Base-by-base conservation (phyloP, 345 rosid genomes). In the Camelina neglecta region DNA sequence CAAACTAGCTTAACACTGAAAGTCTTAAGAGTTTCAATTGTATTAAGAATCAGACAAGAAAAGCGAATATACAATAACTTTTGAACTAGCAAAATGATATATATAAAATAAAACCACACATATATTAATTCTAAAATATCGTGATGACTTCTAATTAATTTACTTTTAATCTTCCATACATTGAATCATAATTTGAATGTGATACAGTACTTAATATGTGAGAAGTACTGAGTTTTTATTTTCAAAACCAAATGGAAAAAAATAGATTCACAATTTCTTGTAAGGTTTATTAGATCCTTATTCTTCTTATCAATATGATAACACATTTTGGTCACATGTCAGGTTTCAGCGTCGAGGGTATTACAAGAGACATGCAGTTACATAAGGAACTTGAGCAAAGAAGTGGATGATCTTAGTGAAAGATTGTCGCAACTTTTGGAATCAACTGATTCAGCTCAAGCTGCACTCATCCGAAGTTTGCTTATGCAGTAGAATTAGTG, bases 381-480 rank as follows among this genome's bases (percentile, higher is more conserved):
- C 77, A 84, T 89, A 61, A 82, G 78, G 77, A 84, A 71, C 50
- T 77, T 89, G 65, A 82, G 82, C 11, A 78, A 71, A 58, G 90
- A 89, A 78, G 85, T 80, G 38, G 84, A 84, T 77, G 87, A 79
- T 21, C 81, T 89, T 26, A 87, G 94, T 69, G 88, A 76, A 75
- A 81, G 81, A 78, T 71, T 89, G 45, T 81, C 86, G 42, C 73
- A 79, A 49, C 64, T 80, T 60, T 74, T 89, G 79, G 86, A 75
- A 69, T 83, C 90, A 36, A 33, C 58, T 57, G 81, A 85, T 65
- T 84, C 87, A 59, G 88, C 83, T 39, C 89, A 93, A 67, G 96
- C 96, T 15, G 90, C 86, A 67, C 84, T 93, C 21, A 85, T 90
- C 67, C 87, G 96, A 82, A 87, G 87, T 76, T 83, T 93, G 78